Evolutionary conservation across 805 yeast species (phyloP).

Genomic region (Zygotorulaspora florentina): DNA sequence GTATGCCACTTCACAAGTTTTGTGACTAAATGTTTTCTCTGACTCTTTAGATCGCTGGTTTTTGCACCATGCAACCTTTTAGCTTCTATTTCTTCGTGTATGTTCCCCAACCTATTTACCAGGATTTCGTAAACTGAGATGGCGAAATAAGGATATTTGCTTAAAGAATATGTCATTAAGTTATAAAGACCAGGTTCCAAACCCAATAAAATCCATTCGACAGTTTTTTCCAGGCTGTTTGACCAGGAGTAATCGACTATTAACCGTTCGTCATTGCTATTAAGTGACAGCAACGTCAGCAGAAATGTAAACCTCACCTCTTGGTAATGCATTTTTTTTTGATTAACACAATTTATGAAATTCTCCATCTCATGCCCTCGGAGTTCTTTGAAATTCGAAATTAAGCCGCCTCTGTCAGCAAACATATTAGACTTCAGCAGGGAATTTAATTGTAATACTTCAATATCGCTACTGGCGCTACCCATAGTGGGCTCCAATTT

Average conservation of each 20-base stretch:
- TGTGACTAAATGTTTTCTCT: conserved; percentile 41
- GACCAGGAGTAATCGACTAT: conserved; percentile 42
- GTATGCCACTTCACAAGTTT: conserved; percentile 49
- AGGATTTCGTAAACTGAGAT: conserved; percentile 45
- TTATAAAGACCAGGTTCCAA: conserved; percentile 27
- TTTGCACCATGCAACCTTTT: conserved; percentile 33
- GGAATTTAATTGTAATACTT: conserved; percentile 26
- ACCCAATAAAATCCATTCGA: conserved; percentile 33
- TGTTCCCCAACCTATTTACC: conserved; percentile 39
- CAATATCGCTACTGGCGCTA: conserved; percentile 13
- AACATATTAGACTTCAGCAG: conserved; percentile 32
- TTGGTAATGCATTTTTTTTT: conserved; percentile 34
- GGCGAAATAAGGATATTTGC: conserved; percentile 18
- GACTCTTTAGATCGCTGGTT: conserved; percentile 34
- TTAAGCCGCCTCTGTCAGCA: conserved; percentile 19
- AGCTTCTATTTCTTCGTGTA: conserved; percentile 30
- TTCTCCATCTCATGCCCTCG: conserved; percentile 14
- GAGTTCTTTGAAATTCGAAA: conserved; percentile 16
- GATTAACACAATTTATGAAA: conserved; percentile 31
- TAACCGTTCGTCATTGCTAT: conserved; percentile 24
- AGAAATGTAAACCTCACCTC: conserved; percentile 38
- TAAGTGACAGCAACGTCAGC: conserved; percentile 17
- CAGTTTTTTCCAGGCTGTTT: conserved; percentile 31
- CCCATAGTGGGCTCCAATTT: conserved; percentile 5
- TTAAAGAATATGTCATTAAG: conserved; percentile 13